Percentiles rank a stretch among this genome's conserved stretches.
Evolutionary conservation across 371 early-diverging fungal genomes (phyloP).

Genomic region (Circinella minor): DNA sequence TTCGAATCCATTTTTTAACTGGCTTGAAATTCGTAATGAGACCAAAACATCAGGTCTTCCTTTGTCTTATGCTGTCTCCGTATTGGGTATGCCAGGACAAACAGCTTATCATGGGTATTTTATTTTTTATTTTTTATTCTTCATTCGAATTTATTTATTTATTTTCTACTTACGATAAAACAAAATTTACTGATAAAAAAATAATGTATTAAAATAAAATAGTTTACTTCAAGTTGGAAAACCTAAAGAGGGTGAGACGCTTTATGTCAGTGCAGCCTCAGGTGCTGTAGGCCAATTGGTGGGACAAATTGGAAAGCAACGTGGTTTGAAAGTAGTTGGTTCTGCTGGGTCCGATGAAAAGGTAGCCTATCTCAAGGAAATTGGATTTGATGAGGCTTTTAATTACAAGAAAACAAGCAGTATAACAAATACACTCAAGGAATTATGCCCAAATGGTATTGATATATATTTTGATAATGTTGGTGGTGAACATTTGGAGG

Average conservation of each 20-base stretch:
- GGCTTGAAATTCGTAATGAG: conserved; percentile 39
- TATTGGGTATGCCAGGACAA: conserved; percentile 62
- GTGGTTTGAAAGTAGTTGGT: conserved; percentile 73
- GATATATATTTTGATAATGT: conserved; percentile 56
- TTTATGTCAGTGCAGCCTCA: conserved; percentile 58
- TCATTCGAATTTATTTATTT: background rate
- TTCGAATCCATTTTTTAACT: conserved; percentile 19
- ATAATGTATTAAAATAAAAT: background rate
- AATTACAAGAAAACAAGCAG: conserved; percentile 79
- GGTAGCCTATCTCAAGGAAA: conserved; percentile 60
- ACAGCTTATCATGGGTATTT: conserved; percentile 46
- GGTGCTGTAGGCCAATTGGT: conserved; percentile 66
- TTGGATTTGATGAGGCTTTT: conserved; percentile 77
- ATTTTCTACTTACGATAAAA: background rate
- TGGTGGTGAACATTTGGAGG: conserved; percentile 63
- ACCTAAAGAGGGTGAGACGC: conserved; percentile 53
- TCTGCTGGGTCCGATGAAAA: conserved; percentile 83
- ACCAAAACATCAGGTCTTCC: conserved; percentile 49
- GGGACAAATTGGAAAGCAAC: conserved; percentile 70
- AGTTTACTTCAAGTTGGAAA: conserved; percentile 28
- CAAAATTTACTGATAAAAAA: background rate
- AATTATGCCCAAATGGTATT: conserved; percentile 55
- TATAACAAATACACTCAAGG: conserved; percentile 36
- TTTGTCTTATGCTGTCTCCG: conserved; percentile 54
- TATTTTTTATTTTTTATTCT: background rate